Evolutionary conservation across 1,284 basidiomycete genomes (phyloP).

Genomic region (Puccinia triticina): DNA sequence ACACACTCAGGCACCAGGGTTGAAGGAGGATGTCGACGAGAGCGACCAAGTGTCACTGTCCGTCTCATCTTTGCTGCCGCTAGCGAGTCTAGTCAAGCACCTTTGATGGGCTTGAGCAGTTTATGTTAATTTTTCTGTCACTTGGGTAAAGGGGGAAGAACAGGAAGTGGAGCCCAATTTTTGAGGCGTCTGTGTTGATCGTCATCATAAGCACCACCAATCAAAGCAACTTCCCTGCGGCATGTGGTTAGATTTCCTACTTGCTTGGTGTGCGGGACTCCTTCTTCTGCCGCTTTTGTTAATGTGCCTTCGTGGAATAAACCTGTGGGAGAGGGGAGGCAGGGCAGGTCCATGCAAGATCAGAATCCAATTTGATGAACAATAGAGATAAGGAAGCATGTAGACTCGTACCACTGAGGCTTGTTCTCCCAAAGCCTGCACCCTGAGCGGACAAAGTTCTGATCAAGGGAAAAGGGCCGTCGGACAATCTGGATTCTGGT

Average conservation of each 20-base stretch:
- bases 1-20: constrained; percentile 1
- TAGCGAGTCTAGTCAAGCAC: constrained; percentile 34
- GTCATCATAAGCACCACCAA: constrained; percentile 37
- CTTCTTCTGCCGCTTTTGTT: no score
- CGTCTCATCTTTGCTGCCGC: constrained; percentile 17
- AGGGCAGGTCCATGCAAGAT: no score
- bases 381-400: no score
- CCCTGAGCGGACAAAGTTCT: no score
- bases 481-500: no score
- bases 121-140: constrained; percentile 36
- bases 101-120: constrained; percentile 21
- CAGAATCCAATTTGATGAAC: no score
- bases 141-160: constrained; percentile 41
- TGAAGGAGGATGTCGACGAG: constrained; percentile 21
- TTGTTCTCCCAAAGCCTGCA: no score
- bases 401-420: no score
- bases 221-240: constrained; percentile 26
- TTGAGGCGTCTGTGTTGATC: constrained; percentile 29
- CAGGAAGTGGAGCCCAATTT: constrained; percentile 45
- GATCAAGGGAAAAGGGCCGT: no score
- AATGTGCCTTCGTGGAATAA: no score
- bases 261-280: neutral
- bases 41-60: constrained; percentile 24
- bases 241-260: neutral
- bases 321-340: no score